Conservation (phyloP, 805 yeast genomes). For the Cyberlindnera subsufficiens region DNA sequence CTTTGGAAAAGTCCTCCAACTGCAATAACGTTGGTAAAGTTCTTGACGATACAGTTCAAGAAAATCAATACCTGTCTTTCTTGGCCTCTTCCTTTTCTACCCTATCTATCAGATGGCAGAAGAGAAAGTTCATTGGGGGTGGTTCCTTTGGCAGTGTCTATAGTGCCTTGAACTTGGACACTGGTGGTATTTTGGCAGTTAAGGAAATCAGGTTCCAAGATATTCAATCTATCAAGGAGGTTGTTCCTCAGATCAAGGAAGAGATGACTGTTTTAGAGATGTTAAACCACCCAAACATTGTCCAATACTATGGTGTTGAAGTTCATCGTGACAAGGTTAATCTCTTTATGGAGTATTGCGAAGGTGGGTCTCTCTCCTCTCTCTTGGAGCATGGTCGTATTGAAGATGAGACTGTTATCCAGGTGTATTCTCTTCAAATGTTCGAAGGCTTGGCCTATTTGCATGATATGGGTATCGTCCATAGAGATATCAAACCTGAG, state of each 20-base stretch:
- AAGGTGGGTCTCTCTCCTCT: constrained; percentile 87
- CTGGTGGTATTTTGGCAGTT: constrained; percentile 95
- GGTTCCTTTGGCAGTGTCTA: constrained; percentile 95
- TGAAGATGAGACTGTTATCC: constrained; percentile 90
- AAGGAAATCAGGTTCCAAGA: constrained; percentile 92
- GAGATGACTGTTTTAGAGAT: constrained; percentile 96
- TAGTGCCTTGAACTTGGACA: constrained; percentile 87
- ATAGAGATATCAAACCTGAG: constrained; percentile 94
- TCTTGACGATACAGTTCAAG: constrained; percentile 79
- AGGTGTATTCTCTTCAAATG: constrained; percentile 86
- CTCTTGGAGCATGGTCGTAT: constrained; percentile 87
- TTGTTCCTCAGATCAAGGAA: constrained; percentile 85
- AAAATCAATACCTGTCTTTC: constrained; percentile 78
- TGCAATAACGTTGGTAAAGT: constrained; percentile 70
- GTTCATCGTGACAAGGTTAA: constrained; percentile 94
- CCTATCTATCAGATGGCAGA: constrained; percentile 95
- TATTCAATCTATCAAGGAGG: constrained; percentile 72
- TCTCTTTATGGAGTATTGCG: constrained; percentile 96
- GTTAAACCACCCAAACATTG: constrained; percentile 93
- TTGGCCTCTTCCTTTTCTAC: constrained; percentile 86
- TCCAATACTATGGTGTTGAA: constrained; percentile 94
- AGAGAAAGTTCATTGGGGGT: constrained; percentile 88
- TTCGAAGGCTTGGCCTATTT: constrained; percentile 92
- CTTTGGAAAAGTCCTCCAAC: constrained; percentile 49
- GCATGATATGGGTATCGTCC: constrained; percentile 94